Evolutionary conservation across 305 asterid genomes (phyloP), one percentile per base, ranked within the genome.

Genomic region (Fraxinus velutina): DNA sequence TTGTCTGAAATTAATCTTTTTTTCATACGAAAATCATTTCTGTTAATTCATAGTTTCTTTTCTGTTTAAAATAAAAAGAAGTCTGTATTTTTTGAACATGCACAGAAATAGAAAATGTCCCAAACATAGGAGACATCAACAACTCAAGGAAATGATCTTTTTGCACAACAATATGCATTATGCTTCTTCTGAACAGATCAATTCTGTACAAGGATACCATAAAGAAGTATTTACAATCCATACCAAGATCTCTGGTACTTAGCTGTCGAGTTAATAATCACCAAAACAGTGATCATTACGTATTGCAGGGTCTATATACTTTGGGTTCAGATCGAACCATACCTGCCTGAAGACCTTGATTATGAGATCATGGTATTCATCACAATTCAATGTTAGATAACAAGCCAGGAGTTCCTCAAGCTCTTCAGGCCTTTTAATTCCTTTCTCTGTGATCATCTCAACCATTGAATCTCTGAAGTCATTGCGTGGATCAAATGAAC

Each of bases 381-480:
- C 98, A 52, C 84, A 72, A 82, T 95, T 94, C 85, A 92, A 80
- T 62, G 96, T 92, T 34, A 95, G 91, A 79, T 95, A 95, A 86
- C 92, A 90, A 55, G 96, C 94, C 92, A 95, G 87, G 82, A 95
- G 96, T 80, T 95, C 92, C 84, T 92, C 89, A 9, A 95, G 97
- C 82, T 92, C 97, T 79, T 92, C 90, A 2, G 91, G 89, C 39
- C 55, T 83, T 84, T 55, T 81, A 32, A 92, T 92, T 68, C 88
- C 88, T 75, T 86, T 88, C 84, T 88, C 91, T 29, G 75, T 73
- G 78, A 95, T 95, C 98, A 95, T 95, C 88, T 92, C 97, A 17
- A 89, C 74, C 99, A 95, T 95, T 2, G 99, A 95, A 32, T 95
- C 92, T 87, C 89, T 90, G 89, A 95, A 95, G 79, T 95, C 99